Percentiles rank a stretch among this genome's conserved stretches.
phyloP scores from a whole-genome alignment of 2,329 filamentous ascomycete species.

The Talaromyces marneffei region DNA sequence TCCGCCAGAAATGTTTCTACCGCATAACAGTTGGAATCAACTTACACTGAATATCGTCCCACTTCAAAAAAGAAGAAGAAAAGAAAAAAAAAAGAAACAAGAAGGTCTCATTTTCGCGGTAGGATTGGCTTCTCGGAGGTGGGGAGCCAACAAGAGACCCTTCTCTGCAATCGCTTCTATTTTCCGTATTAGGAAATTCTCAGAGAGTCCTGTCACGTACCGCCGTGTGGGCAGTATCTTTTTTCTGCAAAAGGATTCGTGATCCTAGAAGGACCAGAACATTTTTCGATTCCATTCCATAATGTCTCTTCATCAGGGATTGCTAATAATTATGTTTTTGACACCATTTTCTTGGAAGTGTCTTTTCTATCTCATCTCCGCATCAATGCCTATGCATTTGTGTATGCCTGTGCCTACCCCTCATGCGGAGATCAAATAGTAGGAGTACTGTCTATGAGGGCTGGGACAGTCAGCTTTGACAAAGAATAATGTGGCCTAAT shows the following conservation, averaged over 20 bases:
- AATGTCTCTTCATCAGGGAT: not conserved
- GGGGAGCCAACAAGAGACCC: not conserved
- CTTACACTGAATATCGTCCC: not conserved
- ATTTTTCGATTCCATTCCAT: too few species aligned
- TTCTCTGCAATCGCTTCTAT: not conserved
- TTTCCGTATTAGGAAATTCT: not conserved
- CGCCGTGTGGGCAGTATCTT: not conserved
- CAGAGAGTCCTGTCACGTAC: not conserved
- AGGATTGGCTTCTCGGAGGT: not conserved
- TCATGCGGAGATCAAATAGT: not conserved
- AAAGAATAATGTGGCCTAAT: not conserved
- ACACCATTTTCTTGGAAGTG: not conserved
- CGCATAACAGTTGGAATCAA: not conserved
- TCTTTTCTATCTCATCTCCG: not conserved
- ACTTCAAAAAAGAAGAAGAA: too few species aligned
- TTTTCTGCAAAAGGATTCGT: not conserved
- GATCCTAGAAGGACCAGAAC: not conserved
- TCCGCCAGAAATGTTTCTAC: not conserved
- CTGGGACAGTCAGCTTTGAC: not conserved
- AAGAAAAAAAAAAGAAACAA: too few species aligned
- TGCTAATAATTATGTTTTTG: not conserved
- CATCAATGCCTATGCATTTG: not conserved
- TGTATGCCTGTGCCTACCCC: not conserved
- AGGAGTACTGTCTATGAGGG: too few species aligned
- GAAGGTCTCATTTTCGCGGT: not conserved